Base-by-base conservation (phyloP, 2,329 filamentous ascomycete species). In the Alternaria conjuncta region DNA sequence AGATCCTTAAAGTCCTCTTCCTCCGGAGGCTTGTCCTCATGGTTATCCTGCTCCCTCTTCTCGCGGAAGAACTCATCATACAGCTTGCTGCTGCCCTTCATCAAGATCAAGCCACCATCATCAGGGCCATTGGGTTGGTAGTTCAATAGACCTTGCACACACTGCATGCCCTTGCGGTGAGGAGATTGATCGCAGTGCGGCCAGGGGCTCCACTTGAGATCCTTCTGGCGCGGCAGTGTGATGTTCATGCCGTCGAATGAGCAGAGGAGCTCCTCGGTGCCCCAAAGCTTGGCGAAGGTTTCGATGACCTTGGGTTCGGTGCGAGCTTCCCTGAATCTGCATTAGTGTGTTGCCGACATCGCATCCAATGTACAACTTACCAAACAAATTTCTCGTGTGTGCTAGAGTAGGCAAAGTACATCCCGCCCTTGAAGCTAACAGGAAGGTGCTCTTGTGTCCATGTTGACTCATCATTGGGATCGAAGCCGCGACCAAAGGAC, bases 101-200 rank as follows among this genome's bases (percentile, higher is more conserved):
- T 81, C 6, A 84, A 66, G 36, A 85, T 78, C 9, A 86, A 66
- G 2, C 83, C 83, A 15, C 84, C 84, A 57, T 86, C 84, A 3
- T 84, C 75, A 1, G 2, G 78, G 78, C 84, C 83, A 44, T 82
- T 82, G 2, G 82, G 83, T 8, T 79, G 75, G 11, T 79, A 80
- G 69, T 84, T 85, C 2, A 84, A 64, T 5, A 85, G 69, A 0
- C 84, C 83, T 32, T 85, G 83, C 0, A 84, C 73, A 47, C 76
- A 79, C 47, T 76, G 72, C 79, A 76, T 79, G 13, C 81, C 82
- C 63, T 82, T 82, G 3, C 79, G 74, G 6, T 78, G 64, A 0
- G 78, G 82, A 28, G 76, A 79, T 62, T 84, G 82, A 28, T 49
- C 46, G 46, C 46, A 46, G 36, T 41, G 36, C 5, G 36, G 36